These are phyloP conservation scores for Trichosporon asahii DNA, from an alignment of 1,284 basidiomycete genomes.

Conservation along the genomic window DNA sequence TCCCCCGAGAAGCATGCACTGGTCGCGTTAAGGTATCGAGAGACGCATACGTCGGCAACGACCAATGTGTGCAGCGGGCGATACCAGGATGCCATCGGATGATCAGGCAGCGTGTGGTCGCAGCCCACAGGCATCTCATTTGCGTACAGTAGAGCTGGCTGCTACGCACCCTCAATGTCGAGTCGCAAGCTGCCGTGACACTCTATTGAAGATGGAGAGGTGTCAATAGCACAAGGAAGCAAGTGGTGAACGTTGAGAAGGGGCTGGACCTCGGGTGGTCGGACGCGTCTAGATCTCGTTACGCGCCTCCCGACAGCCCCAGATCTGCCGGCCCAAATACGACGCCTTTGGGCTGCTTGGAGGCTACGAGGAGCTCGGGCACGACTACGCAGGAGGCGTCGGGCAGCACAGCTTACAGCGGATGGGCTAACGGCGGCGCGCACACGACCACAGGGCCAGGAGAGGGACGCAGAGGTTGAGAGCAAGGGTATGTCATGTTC, in stretches of 20 bases:
- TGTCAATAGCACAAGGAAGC: no score
- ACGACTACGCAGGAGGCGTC: neutral
- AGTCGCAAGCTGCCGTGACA: no score
- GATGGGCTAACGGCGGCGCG: neutral
- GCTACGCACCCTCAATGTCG: no score
- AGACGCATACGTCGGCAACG: neutral
- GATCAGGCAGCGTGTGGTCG: no score
- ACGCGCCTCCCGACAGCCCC: neutral
- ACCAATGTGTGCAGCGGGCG: no score
- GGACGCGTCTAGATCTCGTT: neutral
- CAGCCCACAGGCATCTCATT: no score
- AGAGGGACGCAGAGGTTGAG: neutral
- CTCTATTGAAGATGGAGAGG: neutral
- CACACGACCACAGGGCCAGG: neutral
- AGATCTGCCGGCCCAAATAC: neutral
- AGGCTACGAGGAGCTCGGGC: neutral
- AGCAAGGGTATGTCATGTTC: neutral
- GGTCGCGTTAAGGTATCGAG: neutral
- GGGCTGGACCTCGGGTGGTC: neutral
- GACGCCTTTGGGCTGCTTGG: neutral
- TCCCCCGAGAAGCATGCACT: no score
- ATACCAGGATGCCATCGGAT: no score
- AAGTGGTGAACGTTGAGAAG: neutral
- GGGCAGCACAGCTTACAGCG: neutral
- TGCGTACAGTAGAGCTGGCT: no score